These are phyloP conservation scores for Termitomyces sp. DNA, from an alignment of 768 basidiomycete genomes.

Conservation along the genomic window DNA sequence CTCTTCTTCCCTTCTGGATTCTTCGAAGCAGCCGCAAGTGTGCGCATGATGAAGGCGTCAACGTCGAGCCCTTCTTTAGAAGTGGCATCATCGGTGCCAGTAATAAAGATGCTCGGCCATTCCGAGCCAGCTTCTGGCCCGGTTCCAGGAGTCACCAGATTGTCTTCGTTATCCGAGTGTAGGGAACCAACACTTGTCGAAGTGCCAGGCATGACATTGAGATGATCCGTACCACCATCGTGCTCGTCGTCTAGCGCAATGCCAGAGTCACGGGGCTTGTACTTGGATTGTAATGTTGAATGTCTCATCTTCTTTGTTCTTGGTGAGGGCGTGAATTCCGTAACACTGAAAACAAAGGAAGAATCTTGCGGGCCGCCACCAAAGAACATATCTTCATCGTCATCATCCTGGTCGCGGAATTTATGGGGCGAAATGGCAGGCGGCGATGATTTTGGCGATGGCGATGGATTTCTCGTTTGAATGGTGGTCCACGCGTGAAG, in stretches of 20 bases:
- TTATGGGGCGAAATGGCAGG: slow-evolving; percentile 16
- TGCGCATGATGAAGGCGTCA: slow-evolving; percentile 69
- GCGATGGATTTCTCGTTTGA: slow-evolving; percentile 30
- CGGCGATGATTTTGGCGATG: slow-evolving; percentile 52
- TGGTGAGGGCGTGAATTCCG: slow-evolving; percentile 54
- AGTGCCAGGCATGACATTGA: slow-evolving; percentile 43
- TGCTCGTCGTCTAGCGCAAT: slow-evolving; percentile 58
- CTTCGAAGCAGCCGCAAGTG: slow-evolving; percentile 55
- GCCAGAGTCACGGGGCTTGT: slow-evolving; percentile 65
- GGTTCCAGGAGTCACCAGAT: slow-evolving; percentile 64
- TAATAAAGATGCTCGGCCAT: slow-evolving; percentile 54
- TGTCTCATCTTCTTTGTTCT: slow-evolving; percentile 29
- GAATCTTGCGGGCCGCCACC: slow-evolving; percentile 38
- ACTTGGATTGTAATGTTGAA: slow-evolving; percentile 55
- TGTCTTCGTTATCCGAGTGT: slow-evolving; percentile 53
- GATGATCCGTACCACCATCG: slow-evolving; percentile 21
- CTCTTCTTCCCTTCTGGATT: slow-evolving; percentile 45
- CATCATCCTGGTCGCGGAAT: slow-evolving; percentile 24
- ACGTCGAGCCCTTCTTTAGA: slow-evolving; percentile 35
- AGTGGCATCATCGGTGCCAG: slow-evolving; percentile 33
- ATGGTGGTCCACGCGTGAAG: slow-evolving; percentile 33
- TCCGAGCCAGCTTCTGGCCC: slow-evolving; percentile 49
- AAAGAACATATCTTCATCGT: slow-evolving; percentile 57
- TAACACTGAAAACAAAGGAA: slow-evolving; percentile 54
- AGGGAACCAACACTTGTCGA: slow-evolving; percentile 63